Evolutionary conservation across 805 yeast species (phyloP), one percentile per base, ranked within the genome.

Genomic region (Naumovozyma baii): DNA sequence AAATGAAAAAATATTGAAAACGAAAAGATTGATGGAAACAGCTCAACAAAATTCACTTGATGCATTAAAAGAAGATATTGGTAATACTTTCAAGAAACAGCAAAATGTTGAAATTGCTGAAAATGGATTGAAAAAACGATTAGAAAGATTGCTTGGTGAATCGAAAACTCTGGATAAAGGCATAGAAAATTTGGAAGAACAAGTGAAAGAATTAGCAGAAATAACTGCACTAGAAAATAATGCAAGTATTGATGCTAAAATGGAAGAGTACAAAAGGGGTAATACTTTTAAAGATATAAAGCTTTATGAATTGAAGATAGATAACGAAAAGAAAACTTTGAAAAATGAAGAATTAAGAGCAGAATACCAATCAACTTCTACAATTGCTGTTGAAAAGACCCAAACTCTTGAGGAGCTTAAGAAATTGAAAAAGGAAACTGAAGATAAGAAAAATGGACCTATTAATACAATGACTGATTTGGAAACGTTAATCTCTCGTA

Each of bases 241-340:
- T 8, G 22, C 19, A 1, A 20, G 20, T 5, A 29, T 34, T 5
- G 12, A 7, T 3, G 5, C 25, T 19, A 17, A 20, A 15, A 13
- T 18, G 5, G 13, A n/a, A 14, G 37, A 49, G 36, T 26, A 54
- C 15, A n/a, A 8, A n/a, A 29, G 31, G 14, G 31, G 13, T 29
- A 29, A n/a, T 5, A 29, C 31, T 29, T 29, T 29, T 29, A 29
- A 29, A n/a, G 15, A 29, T n/a, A 29, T 29, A 12, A 29, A 29
- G 14, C 13, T 29, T 12, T 44, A 50, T 13, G 83, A 78, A 47
- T 69, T 80, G 37, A 83, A 77, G 52, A 66, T 73, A 42, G 81
- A 73, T 48, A 71, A 72, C 49, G 63, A 67, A 38, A 34, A 36
- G 1, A 39, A 55, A 20, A 37, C 53, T 14, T 18, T 33, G 1